Evolutionary conservation across 345 rosid genomes (phyloP).

Genomic region (Punica granatum): DNA sequence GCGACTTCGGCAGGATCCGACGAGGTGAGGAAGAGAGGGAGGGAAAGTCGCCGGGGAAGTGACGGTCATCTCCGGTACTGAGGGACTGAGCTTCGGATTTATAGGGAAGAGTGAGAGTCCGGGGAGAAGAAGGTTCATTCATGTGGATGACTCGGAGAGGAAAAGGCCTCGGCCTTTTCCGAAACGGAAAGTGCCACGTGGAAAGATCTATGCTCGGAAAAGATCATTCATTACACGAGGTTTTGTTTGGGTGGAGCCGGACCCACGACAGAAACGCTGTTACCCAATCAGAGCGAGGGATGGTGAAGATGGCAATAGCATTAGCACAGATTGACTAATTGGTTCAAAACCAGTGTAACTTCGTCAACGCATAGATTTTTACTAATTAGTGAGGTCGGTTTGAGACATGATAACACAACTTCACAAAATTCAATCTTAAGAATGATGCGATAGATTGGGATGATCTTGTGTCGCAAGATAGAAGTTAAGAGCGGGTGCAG

Average conservation of each 20-base stretch:
- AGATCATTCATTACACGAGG: background rate
- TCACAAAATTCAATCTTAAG: no score
- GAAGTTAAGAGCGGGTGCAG: no score
- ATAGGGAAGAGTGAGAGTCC: background rate
- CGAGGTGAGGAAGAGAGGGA: background rate
- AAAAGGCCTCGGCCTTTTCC: slow-evolving; percentile 5
- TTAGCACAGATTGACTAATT: no score
- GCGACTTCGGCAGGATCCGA: background rate
- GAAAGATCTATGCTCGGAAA: background rate
- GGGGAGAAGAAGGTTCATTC: background rate
- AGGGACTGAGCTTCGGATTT: background rate
- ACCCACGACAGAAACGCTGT: background rate
- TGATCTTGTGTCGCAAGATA: no score
- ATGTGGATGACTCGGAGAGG: background rate
- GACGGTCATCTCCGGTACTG: background rate
- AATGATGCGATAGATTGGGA: no score
- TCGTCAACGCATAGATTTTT: no score
- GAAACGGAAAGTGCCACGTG: slow-evolving; percentile 5
- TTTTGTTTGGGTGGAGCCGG: background rate
- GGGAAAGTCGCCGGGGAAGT: background rate
- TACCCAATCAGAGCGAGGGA: no score
- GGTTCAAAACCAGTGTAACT: no score
- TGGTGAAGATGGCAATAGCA: no score
- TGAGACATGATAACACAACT: no score
- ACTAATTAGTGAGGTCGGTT: no score